Percentiles rank a stretch among this genome's conserved stretches.
Evolutionary conservation across 495 filamentous ascomycete species (phyloP).

Genomic region (Neurospora sp.): DNA sequence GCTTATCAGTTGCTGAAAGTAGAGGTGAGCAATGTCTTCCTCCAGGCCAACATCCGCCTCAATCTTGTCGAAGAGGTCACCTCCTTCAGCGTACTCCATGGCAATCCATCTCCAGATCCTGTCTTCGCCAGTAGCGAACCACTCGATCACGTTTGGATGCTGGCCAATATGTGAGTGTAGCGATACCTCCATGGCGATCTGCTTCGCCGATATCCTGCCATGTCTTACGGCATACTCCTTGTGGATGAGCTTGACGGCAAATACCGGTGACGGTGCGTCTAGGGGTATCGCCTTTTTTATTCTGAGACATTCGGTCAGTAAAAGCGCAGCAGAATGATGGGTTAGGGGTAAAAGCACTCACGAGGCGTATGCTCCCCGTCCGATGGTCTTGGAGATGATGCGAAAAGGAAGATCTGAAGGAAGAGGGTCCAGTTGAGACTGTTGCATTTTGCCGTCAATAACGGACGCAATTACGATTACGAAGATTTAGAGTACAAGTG

Average conservation of each 20-base stretch:
- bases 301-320: slow-evolving; percentile 33
- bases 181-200: slow-evolving; percentile 79
- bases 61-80: slow-evolving; percentile 98
- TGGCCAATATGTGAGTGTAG: slow-evolving; percentile 79
- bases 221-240: slow-evolving; percentile 84
- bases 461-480: not conserved
- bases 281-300: slow-evolving; percentile 87
- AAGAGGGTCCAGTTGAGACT: slow-evolving; percentile 83
- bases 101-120: slow-evolving; percentile 91
- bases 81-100: slow-evolving; percentile 93
- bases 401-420: slow-evolving; percentile 83
- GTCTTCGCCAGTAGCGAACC: slow-evolving; percentile 81
- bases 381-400: slow-evolving; percentile 91
- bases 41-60: slow-evolving; percentile 89
- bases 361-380: slow-evolving; percentile 95
- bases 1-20: slow-evolving; percentile 84
- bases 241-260: slow-evolving; percentile 97
- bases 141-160: slow-evolving; percentile 88
- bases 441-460: slow-evolving; percentile 32
- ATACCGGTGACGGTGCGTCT: slow-evolving; percentile 58
- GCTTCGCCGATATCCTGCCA: slow-evolving; percentile 79
- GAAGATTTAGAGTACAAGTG: not conserved
- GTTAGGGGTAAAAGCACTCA: slow-evolving; percentile 34
- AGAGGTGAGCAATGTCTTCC: slow-evolving; percentile 90
- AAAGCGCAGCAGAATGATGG: not conserved